Conservation (phyloP, 352 stramenopile species). For the Globisporangium middletonii region DNA sequence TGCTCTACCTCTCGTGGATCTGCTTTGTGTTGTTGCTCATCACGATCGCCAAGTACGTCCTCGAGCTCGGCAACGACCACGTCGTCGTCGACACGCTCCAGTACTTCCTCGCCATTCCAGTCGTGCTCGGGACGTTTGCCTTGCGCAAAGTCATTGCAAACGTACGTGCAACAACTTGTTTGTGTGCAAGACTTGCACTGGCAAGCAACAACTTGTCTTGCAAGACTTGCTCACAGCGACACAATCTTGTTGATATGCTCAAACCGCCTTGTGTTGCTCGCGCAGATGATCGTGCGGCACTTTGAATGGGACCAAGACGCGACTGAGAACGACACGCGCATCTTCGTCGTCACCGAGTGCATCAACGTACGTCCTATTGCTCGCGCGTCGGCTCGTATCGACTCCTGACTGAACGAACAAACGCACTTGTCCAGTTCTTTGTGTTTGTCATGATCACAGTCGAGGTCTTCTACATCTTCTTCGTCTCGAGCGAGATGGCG, state of each 20-base stretch:
- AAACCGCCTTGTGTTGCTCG: not conserved
- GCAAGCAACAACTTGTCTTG: not conserved
- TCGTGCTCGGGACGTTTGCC: conserved; percentile 70
- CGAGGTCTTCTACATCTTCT: conserved; percentile 85
- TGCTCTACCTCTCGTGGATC: conserved; percentile 74
- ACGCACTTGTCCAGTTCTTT: conserved; percentile 28
- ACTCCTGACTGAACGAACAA: not conserved
- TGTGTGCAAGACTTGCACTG: too few species aligned
- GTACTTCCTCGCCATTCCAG: conserved; percentile 53
- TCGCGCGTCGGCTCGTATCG: not conserved
- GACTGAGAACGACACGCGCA: conserved; percentile 63
- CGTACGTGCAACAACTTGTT: conserved; percentile 20
- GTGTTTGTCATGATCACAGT: conserved; percentile 69
- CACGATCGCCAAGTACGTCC: conserved; percentile 43
- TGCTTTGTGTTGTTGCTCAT: conserved; percentile 40
- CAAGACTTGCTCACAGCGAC: not conserved
- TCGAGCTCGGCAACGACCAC: conserved; percentile 45
- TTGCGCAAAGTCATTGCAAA: conserved; percentile 76
- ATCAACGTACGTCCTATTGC: conserved; percentile 32
- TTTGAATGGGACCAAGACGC: conserved; percentile 71
- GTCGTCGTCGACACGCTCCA: conserved; percentile 43
- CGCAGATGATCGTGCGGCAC: conserved; percentile 61
- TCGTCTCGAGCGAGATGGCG: conserved; percentile 52
- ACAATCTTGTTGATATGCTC: too few species aligned
- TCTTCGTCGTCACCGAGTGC: conserved; percentile 74